A percentile compares a stretch with the other conserved stretches of the same genome.
Conservation (phyloP, 257 asterid genomes). For the Solanum ossicruentum region DNA sequence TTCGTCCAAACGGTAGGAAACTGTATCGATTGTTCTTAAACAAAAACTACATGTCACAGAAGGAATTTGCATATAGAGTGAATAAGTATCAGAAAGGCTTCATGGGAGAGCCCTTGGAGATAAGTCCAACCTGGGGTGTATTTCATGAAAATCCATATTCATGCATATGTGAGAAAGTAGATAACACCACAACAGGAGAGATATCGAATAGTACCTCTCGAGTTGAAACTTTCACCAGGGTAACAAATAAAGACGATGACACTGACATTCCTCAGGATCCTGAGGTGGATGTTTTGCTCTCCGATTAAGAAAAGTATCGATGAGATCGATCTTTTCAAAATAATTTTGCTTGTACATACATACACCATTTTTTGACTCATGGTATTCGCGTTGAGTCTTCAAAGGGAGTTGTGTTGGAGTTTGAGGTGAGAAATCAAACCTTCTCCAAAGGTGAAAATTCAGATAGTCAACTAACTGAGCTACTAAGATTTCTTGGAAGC, state of each 20-base stretch:
- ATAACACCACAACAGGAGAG: conserved; percentile 16
- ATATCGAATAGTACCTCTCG: neutral
- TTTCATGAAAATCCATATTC: conserved; percentile 87
- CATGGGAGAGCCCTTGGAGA: conserved; percentile 88
- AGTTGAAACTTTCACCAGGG: conserved; percentile 11
- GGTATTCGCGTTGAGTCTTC: neutral
- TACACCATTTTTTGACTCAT: neutral
- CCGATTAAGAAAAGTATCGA: conserved; percentile 33
- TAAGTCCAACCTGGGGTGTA: conserved; percentile 80
- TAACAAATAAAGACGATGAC: conserved; percentile 47
- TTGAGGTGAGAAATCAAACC: neutral
- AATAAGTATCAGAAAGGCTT: conserved; percentile 64
- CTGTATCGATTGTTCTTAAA: conserved; percentile 44
- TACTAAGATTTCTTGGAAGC: neutral
- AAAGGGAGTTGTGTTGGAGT: neutral
- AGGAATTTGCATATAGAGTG: conserved; percentile 45
- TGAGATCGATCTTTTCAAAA: neutral
- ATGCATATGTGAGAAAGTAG: conserved; percentile 71
- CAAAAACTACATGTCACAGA: conserved; percentile 69
- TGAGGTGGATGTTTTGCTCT: conserved; percentile 69
- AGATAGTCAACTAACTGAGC: neutral
- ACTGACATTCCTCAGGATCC: conserved; percentile 39
- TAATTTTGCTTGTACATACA: neutral
- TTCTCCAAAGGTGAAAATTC: neutral
- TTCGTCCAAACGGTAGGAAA: conserved; percentile 86